Base-by-base conservation (phyloP, 257 asterid genomes). In the Gentiana macrophylla region DNA sequence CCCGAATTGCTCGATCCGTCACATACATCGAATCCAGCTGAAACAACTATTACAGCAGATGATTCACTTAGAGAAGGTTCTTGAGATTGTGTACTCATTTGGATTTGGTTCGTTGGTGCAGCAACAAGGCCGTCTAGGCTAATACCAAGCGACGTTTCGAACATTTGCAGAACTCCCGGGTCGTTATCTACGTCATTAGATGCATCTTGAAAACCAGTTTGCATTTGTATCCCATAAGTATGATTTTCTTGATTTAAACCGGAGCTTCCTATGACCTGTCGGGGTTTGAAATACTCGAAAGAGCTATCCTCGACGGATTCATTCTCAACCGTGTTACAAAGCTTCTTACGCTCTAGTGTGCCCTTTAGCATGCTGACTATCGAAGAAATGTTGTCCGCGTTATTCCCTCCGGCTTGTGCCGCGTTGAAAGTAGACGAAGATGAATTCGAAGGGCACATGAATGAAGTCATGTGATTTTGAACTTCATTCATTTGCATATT, bases 281-380 rank as follows among this genome's bases (percentile, higher is more conserved):
- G 69, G 44, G 74, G 60, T 52, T 64, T 74, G 57, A 75, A 77
- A 66, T 72, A 76, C 6, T 76, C 86, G 34, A 79, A 73, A 49
- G 75, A 67, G 63, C 64, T 66, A 41, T 68, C 86, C 36, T 66
- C 70, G 37, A 66, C 33, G 43, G 78, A 63, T 67, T 74, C 87
- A 35, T 68, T 70, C 2, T 55, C 66, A 36, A 37, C 50, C 2
- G 61, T 49, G 58, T 66, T 63, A 15, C 55, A 46, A 0, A 67
- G 67, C 62, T 71, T 75, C 61, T 75, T 75, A 35, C 74, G 60
- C 67, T 75, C 80, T 52, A 88, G 62, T 2, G 96, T 82, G 44
- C 94, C 90, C 84, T 88, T 88, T 13, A 88, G 84, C 96, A 84
- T 84, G 93, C 80, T 82, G 72, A 88, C 94, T 2, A 88, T 84